Evolutionary conservation across 306 rosid species (phyloP).

Genomic region (Rosa persica): DNA sequence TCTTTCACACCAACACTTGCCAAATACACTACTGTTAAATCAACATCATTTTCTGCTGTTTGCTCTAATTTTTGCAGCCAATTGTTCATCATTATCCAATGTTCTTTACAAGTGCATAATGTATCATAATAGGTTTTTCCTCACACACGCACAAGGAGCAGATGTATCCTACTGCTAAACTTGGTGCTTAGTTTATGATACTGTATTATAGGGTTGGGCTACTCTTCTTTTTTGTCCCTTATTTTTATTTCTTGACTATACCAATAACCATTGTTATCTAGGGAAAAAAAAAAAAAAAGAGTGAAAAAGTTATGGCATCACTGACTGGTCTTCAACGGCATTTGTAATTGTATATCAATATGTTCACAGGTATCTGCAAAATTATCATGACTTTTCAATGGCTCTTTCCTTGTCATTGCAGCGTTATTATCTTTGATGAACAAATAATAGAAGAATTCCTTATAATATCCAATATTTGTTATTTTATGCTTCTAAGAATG

Average conservation of each 20-base stretch:
- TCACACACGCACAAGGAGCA: not conserved
- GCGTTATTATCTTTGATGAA: not conserved
- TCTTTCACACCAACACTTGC: not conserved
- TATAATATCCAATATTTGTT: not conserved
- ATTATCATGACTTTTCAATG: not conserved
- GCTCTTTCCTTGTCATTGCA: not conserved
- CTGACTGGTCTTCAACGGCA: not conserved
- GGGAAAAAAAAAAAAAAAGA: not conserved
- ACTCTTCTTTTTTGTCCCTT: not conserved
- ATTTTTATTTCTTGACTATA: not conserved
- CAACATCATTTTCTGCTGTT: not conserved
- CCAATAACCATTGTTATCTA: not conserved
- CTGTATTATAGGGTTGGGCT: not conserved
- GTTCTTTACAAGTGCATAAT: not conserved
- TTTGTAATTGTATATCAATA: not conserved
- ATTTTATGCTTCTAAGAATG: not conserved
- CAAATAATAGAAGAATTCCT: not conserved
- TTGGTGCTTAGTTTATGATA: not conserved
- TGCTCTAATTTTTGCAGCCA: not conserved
- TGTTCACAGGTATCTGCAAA: not conserved
- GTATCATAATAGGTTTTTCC: not conserved
- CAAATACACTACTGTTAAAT: not conserved
- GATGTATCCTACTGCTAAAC: not conserved
- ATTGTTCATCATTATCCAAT: not conserved
- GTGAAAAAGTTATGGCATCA: not conserved